Base-by-base conservation (phyloP, 768 basidiomycete genomes). In the Mycena latifolia region DNA sequence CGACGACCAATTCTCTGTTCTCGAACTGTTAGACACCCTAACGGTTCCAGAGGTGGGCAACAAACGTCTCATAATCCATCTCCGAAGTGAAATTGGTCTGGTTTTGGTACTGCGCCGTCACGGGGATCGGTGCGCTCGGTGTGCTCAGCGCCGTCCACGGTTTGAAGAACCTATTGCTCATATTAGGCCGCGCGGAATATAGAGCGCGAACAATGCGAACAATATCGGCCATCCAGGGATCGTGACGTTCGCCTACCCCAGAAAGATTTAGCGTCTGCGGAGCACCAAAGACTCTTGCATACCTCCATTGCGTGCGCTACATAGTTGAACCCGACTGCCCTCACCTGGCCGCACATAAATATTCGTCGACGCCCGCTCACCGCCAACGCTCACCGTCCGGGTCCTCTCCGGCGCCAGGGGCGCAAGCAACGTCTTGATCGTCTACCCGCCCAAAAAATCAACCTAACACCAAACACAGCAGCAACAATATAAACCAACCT, bases 401-500 rank as follows among this genome's bases (percentile, higher is more conserved):
- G 76, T 75, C 28, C 71, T 60, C 39, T 79, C 77, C 29, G 71
- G 77, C 10, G 73, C 73, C 45, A 81, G 67, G n/a, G 80, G 80
- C 2, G 79, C 54, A 1, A 81, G 72, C 15, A 81, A 71, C 17
- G 69, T 76, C 52, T 75, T 75, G 63, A 81, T 79, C 1, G 68
- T 65, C 80, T 80, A 60, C 25, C 55, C n/a, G n/a, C 0, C 28
- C 25, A 22, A 7, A 55, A 24, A 22, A 39, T 24, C 22, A 53
- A 39, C 17, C 24, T 22, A 4, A 43, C 43, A 4, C 5, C 3
- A 55, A 31, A 28, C 53, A 15, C 35, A 9, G 46, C 20, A 46
- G 17, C 39, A 10, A 20, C 33, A 37, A 22, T 54, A 28, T 43
- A 11, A n/a, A 55, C 65, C 25, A 55, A 79, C 80, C 72, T 78